These are phyloP conservation scores for Naganishia sp. DNA, from an alignment of 1,284 basidiomycete genomes.

Conservation along the genomic window DNA sequence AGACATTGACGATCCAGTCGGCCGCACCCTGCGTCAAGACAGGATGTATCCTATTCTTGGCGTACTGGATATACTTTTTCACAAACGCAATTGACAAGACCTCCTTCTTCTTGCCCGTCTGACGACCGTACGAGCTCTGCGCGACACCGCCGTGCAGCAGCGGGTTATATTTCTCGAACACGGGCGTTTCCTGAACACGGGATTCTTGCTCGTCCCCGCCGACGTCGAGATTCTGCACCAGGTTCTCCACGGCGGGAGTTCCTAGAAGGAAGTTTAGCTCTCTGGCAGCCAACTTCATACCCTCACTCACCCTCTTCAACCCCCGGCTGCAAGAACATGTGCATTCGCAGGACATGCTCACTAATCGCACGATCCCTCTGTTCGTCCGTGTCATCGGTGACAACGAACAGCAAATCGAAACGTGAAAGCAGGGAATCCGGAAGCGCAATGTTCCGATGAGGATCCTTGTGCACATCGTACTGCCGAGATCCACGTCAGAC, in stretches of 20 bases:
- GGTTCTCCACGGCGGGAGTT: conserved; percentile 78
- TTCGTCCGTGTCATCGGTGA: conserved; percentile 98
- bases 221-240: conserved; percentile 81
- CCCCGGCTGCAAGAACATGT: conserved; percentile 93
- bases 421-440: conserved; percentile 97
- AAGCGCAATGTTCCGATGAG: conserved; percentile 96
- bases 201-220: conserved; percentile 64
- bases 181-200: conserved; percentile 66
- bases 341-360: conserved; percentile 96
- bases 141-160: conserved; percentile 83
- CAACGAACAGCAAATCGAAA: conserved; percentile 97
- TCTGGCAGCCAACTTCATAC: not conserved
- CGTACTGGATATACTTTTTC: conserved; percentile 99
- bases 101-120: conserved; percentile 67
- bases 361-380: conserved; percentile 90
- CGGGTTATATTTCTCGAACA: conserved; percentile 96
- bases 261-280: conserved; percentile 41
- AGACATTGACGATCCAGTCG: conserved; percentile 90
- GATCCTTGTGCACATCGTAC: conserved; percentile 99
- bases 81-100: conserved; percentile 91
- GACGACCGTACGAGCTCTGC: conserved; percentile 59
- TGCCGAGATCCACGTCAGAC: conserved; percentile 49
- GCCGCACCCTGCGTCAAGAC: conserved; percentile 88
- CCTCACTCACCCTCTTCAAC: conserved; percentile 79
- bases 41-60: conserved; percentile 84